Base-by-base conservation (phyloP, 2,329 filamentous ascomycete species). In the Calonectria henricotiae region DNA sequence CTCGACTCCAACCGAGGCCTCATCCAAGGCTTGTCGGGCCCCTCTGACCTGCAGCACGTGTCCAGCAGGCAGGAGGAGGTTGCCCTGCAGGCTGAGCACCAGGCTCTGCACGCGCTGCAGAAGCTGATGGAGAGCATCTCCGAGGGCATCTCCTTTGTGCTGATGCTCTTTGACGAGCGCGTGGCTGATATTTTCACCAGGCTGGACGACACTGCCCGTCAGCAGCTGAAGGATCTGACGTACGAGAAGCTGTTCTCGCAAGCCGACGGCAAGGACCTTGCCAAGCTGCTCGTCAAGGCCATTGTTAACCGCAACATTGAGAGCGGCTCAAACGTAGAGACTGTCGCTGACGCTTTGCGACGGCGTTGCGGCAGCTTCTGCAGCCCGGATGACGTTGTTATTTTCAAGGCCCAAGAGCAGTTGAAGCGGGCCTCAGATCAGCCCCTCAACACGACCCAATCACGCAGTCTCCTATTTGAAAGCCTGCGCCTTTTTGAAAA, bases 281-380 rank as follows among this genome's bases (percentile, higher is more conserved):
- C 96, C 3, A 98, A 98, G 82, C 89, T 98, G 66, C 87, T 99
- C 1, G 96, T 99, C 67, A 99, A 98, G 82, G 95, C 96, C 0
- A 98, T 99, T 78, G 96, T 99, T 65, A 98, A 98, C 81, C 92
- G 95, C 78, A 99, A 98, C 81, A 99, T 99, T 76, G 93, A 96
- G 68, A 98, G 94, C 78, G 96, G 97, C 11, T 96, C 95, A 5
- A 99, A 98, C 73, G 96, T 99, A 23, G 97, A 99, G 83, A 98
- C 95, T 0, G 95, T 99, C 27, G 96, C 96, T 0, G 96, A 99
- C 82, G 94, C 95, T n/a, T 85, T 99, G 61, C 90, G 96, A 55
- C 89, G 96, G 76, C 90, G 95, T 76, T 99, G 96, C 76, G 97
- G 96, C 72, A 98, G 93, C 83, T 99, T 99, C 88, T 99, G 96